Conservation (phyloP, 169 alveolate genomes). For the Toxoplasma gondii region DNA sequence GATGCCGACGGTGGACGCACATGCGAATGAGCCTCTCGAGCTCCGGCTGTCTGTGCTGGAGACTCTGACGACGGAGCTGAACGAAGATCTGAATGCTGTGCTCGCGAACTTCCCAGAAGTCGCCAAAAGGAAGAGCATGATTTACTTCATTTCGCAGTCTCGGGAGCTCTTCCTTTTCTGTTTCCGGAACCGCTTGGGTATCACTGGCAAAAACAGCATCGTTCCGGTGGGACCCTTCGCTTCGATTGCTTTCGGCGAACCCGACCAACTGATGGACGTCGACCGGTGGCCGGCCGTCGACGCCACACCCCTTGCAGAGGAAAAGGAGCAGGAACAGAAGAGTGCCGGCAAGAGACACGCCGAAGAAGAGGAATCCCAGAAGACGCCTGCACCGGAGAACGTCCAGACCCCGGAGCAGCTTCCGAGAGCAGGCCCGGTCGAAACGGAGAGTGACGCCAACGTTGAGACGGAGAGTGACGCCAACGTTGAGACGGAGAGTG, state of each 20-base stretch:
- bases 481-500: too few species aligned
- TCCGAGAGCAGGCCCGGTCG: too few species aligned
- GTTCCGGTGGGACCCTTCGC: conserved; percentile 24
- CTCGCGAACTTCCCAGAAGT: not conserved
- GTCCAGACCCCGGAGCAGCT: not conserved
- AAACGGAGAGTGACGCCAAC: too few species aligned
- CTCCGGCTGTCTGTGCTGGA: not conserved
- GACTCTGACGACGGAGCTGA: not conserved
- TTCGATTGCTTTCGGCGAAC: not conserved
- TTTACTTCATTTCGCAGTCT: not conserved
- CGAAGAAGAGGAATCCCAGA: too few species aligned
- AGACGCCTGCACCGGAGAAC: too few species aligned
- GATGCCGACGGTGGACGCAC: not conserved
- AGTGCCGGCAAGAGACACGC: too few species aligned
- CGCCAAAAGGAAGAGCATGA: not conserved
- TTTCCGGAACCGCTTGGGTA: not conserved
- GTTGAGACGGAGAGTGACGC: too few species aligned
- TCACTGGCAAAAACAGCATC: not conserved
- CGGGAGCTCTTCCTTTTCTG: not conserved
- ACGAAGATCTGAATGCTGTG: not conserved
- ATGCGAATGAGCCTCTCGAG: not conserved
- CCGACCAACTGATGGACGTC: not conserved
- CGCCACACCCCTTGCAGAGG: too few species aligned
- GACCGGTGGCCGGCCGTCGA: conserved; percentile 15
- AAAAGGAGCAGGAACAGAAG: too few species aligned